Evolutionary conservation across 345 rosid species (phyloP), one percentile per base, ranked within the genome.

Genomic region (Dipteronia dyeriana): DNA sequence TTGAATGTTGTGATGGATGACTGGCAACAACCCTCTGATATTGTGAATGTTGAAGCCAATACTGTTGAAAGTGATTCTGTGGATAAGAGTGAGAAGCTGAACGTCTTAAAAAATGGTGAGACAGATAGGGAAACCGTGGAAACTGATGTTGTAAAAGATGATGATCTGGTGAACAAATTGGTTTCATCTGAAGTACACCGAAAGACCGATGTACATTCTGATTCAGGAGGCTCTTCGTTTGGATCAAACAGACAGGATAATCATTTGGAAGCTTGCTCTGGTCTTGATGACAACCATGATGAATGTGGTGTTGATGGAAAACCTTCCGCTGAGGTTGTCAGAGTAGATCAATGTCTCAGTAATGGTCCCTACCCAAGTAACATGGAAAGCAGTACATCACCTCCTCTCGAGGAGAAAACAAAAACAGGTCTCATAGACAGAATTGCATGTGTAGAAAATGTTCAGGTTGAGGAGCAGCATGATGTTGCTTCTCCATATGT

Each of bases 1-100:
- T 83, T 89, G 71, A 90, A 88, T 79, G 79, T 88, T 56, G 29
- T 84, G 29, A 81, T 81, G 73, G 92, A 88, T 78, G 86, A 84
- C 69, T 90, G 91, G 88, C 86, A 79, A 41, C 80, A 76, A 75
- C 82, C 88, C 75, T 78, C 81, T 79, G 86, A 85, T 68, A 56
- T 16, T 43, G 76, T 20, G 47, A 74, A 17, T 39, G 79, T 60
- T 75, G 79, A 65, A 78, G 71, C 10, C 62, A 51, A 81, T 59
- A 34, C 68, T 76, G 43, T 25, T 11, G 59, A 12, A 14, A 47
- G 9, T 70, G 14, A 11, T 57, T n/a, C 59, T 0, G 20, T 43
- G 25, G 56, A 53, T 10, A 73, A 51, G 29, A 71, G 53, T 61
- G 75, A 31, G 64, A 70, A 51, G 60, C 38, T 64, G 57, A 66